Conservation (phyloP, 1,139 yeast species). For the Pichia sp. region DNA sequence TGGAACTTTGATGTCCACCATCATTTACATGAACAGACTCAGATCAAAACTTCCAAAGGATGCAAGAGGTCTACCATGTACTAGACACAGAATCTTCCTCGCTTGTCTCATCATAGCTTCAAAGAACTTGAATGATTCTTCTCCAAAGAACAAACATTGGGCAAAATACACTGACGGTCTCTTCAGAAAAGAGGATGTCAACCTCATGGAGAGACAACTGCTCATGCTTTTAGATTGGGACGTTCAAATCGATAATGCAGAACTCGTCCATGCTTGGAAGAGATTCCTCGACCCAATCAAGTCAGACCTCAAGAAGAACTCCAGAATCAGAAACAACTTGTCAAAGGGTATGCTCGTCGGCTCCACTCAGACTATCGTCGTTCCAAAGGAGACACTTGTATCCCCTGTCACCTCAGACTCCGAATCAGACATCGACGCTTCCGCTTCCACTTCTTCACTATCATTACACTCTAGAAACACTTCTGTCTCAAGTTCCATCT, state of each 20-base stretch:
- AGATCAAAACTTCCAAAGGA: constrained; percentile 55
- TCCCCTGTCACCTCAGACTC: too few relatives aligned
- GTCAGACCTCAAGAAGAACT: constrained; percentile 40
- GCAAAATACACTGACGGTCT: constrained; percentile 69
- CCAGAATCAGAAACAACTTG: constrained; percentile 23
- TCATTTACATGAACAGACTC: constrained; percentile 57
- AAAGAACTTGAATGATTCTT: constrained; percentile 69
- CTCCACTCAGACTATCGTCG: constrained; percentile 23
- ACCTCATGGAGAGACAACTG: constrained; percentile 74
- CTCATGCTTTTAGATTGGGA: constrained; percentile 67
- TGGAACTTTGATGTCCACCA: constrained; percentile 67
- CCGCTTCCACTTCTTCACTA: constrained; percentile 5
- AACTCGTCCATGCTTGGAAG: constrained; percentile 41
- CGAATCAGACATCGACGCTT: not conserved
- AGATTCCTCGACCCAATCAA: constrained; percentile 58
- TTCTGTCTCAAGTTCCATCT: constrained; percentile 19
- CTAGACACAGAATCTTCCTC: constrained; percentile 68
- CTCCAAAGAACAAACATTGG: constrained; percentile 76
- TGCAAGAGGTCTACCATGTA: constrained; percentile 71
- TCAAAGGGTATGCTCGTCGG: constrained; percentile 23
- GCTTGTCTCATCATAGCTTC: constrained; percentile 68
- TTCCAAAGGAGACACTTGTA: constrained; percentile 15
- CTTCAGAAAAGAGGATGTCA: constrained; percentile 60
- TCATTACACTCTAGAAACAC: constrained; percentile 23
- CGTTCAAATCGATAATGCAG: constrained; percentile 47